Evolutionary conservation across 1,284 basidiomycete species (phyloP).

Genomic region (Baeospora myosura): DNA sequence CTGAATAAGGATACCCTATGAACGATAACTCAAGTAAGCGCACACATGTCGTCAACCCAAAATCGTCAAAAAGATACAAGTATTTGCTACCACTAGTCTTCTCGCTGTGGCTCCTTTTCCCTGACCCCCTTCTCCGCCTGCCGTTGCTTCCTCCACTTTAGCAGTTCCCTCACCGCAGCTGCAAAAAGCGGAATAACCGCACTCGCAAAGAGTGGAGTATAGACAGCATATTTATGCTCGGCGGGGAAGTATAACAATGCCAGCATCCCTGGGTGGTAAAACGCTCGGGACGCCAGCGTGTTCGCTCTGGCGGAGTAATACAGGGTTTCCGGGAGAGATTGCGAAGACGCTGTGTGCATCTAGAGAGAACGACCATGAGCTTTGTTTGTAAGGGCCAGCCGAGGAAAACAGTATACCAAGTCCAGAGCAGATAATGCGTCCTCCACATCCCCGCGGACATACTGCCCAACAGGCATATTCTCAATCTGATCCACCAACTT

Average conservation of each 20-base stretch:
- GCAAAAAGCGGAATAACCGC: conserved; percentile 77
- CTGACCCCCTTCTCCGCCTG: conserved; percentile 8
- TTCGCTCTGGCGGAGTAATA: conserved; percentile 61
- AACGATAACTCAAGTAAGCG: too few relatives aligned
- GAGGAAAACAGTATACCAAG: conserved; percentile 39
- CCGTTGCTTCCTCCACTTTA: conserved; percentile 43
- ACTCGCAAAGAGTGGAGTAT: conserved; percentile 87
- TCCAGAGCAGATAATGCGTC: conserved; percentile 66
- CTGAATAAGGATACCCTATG: too few relatives aligned
- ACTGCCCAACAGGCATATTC: conserved; percentile 82
- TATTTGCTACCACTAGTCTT: too few relatives aligned
- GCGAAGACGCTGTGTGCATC: conserved; percentile 35
- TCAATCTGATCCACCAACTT: conserved; percentile 78
- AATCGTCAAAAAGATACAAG: too few relatives aligned
- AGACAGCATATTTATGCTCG: conserved; percentile 93
- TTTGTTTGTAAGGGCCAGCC: conserved; percentile 1
- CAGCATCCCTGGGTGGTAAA: conserved; percentile 96
- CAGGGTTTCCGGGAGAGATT: conserved; percentile 44
- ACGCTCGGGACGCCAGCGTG: conserved; percentile 77
- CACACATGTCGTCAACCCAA: too few relatives aligned
- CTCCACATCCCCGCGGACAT: conserved; percentile 68
- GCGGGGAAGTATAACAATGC: conserved; percentile 94
- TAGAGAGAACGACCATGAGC: conserved; percentile 16
- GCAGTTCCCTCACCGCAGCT: conserved; percentile 63
- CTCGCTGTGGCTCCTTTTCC: too few relatives aligned